Base-by-base conservation (phyloP, 2,329 filamentous ascomycete genomes). In the Mycogone perniciosa region DNA sequence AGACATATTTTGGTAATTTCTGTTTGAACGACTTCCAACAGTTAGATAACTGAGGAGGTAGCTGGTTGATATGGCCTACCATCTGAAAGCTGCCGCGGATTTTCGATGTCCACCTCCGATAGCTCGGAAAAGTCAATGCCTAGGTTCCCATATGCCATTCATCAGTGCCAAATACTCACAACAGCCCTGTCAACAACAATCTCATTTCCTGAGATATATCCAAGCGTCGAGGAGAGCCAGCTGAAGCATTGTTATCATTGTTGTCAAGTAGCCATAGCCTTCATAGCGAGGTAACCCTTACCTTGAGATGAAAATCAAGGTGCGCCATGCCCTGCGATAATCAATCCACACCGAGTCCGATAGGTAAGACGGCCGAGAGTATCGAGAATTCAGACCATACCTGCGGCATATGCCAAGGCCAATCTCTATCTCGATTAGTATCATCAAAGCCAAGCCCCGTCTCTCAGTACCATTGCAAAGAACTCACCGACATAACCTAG, bases 221-320 rank as follows among this genome's bases (percentile, higher is more conserved):
- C 50, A 7, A 52, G 50, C 3, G 50, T 47, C 4, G 50, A 43
- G 4, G 44, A 47, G 11, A 52, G 50, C 50, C 50, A 52, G 39
- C 50, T 52, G 30, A 10, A 38, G 20, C 20, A 33, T 7, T 4
- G 4, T 26, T 2, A 27, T 42, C 39, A 34, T 6, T 29, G 6
- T 8, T 35, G 6, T 7, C 9, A 29, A 35, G 33, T 8, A 35
- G 33, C 33, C 33, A 35, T 11, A 11, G 7, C n/a, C 8, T 4
- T 6, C 13, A 46, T n/a, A 26, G 6, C 27, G 6, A 5, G 8
- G n/a, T 9, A 38, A 9, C 6, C 11, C 38, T 5, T 35, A 48
- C 46, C 46, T 48, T 53, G 52, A 51, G 31, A 55, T 45, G 33
- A 55, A 55, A 6, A 53, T 26, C 10, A 55, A 40, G n/a, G 53